Evolutionary conservation across 768 basidiomycete species (phyloP), one percentile per base, ranked within the genome.

Genomic region (Wakefieldia striispora): DNA sequence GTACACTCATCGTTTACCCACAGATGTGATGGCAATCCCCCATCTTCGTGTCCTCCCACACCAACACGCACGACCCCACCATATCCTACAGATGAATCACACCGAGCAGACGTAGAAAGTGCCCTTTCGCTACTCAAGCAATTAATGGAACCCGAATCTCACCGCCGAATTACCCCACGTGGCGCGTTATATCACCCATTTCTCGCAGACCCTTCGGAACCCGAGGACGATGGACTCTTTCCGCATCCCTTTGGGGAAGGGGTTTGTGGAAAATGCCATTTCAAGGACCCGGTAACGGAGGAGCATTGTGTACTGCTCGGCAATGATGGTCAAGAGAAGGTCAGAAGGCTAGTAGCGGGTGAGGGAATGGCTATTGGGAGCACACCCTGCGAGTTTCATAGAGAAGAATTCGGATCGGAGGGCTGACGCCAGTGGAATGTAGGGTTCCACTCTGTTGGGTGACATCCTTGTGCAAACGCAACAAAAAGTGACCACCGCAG

Each of bases 111-210:
- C 29, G 70, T 95, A 42, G 82, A 80, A 47, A 56, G 72, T 24
- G 91, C 87, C 1, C 75, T 97, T 37, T 84, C 87, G 59, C 76
- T 99, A 12, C 77, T 94, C 31, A 83, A 85, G 50, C 69, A 74
- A 44, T 69, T 91, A 17, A 75, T 99, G 62, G 76, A 88, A 35
- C 82, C 89, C 1, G 91, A 94, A 61, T 82, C 85, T 7, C 84
- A 82, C 19, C 82, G 79, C 45, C 81, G 95, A 19, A 78, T 84
- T 47, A 92, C 90, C 4, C 91, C 95, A 3, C 75, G 77, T 16
- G 73, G 79, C 7, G 91, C 87, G 16, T 75, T 98, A 40, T 78
- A 79, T 50, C 94, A 97, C 61, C 77, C 81, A 0, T 97, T 97
- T 69, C 74, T 97, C 10, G 55, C 60, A 26, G 81, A 79, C 40